Base-by-base conservation (phyloP, 768 basidiomycete genomes). In the Neoboletus brunneissimus region DNA sequence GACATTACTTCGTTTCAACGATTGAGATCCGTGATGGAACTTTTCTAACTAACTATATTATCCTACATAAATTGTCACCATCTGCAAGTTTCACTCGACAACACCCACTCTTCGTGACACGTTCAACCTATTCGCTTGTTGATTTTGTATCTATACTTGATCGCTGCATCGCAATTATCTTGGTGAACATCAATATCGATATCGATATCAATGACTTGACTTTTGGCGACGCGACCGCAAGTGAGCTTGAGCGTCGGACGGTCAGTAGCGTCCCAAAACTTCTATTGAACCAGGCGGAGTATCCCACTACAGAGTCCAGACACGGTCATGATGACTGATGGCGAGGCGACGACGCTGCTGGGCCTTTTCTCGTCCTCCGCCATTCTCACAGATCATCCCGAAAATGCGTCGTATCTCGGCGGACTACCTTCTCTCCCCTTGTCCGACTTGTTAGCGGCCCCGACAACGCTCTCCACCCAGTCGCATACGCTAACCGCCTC, bases 401-500 rank as follows among this genome's bases (percentile, higher is more conserved):
- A 68, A 48, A 65, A 79, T 44, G 64, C 69, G 3, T 59, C 69
- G 5, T 96, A 94, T 68, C 79, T 94, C 40, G 72, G 77, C 27
- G 80, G 83, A 37, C 76, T 95, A 44, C 81, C 86, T 6, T 79
- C 81, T 10, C 80, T 89, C 42, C 76, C 86, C 1, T 80, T 98
- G 25, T 69, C 79, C 27, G 81, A 84, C 34, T 79, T 98, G n/a
- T 73, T 86, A 20, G 71, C 83, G 1, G 87, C 94, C 66, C 95
- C 95, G 0, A 76, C 83, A 3, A 67, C 81, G 38, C 86, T 98
- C 51, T 84, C 89, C 48, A 89, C 91, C 1, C 92, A 95, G 55
- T 83, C 90, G 0, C 86, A 91, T 48, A 89, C 93, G 57, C 81
- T 97, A 51, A 93, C 92, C 8, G 87, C 91, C 44, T 94, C 93